Evolutionary conservation across 805 yeast species (phyloP).

Genomic region (Kodamaea kaohsiungensis): DNA sequence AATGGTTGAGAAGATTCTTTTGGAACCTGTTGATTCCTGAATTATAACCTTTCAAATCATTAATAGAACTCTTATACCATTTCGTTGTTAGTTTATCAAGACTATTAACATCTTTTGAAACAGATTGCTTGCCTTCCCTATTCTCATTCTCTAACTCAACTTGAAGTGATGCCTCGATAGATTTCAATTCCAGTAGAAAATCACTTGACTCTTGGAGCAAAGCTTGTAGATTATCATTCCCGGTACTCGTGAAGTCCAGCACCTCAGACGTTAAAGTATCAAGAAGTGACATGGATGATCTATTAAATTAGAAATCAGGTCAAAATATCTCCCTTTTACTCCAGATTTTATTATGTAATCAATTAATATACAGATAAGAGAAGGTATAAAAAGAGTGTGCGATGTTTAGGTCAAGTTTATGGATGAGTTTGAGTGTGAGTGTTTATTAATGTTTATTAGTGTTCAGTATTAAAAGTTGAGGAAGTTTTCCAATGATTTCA

Average conservation of each 20-base stretch:
- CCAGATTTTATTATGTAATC: constrained; percentile 1
- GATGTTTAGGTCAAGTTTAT: too few relatives aligned
- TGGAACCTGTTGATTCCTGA: constrained; percentile 33
- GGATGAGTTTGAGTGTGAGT: too few relatives aligned
- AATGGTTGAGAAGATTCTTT: constrained; percentile 31
- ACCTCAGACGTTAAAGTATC: constrained; percentile 28
- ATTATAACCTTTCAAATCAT: constrained; percentile 35
- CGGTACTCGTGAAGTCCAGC: constrained; percentile 22
- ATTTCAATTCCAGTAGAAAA: constrained; percentile 25
- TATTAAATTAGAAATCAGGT: background rate
- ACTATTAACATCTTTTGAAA: background rate
- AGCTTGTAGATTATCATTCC: constrained; percentile 19
- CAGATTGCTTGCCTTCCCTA: background rate
- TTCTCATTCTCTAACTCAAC: constrained; percentile 11
- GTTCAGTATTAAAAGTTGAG: too few relatives aligned
- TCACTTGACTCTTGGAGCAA: constrained; percentile 24
- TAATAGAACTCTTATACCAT: constrained; percentile 42
- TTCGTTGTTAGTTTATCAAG: constrained; percentile 19
- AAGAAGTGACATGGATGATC: constrained; percentile 18
- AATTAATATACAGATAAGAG: background rate
- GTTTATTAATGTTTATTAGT: background rate
- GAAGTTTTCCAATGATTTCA: too few relatives aligned
- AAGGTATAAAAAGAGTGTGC: too few relatives aligned
- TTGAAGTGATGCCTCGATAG: constrained; percentile 16
- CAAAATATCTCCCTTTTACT: background rate